Base-by-base conservation (phyloP, 2,329 filamentous ascomycete species). In the Elsinoe perseae region DNA sequence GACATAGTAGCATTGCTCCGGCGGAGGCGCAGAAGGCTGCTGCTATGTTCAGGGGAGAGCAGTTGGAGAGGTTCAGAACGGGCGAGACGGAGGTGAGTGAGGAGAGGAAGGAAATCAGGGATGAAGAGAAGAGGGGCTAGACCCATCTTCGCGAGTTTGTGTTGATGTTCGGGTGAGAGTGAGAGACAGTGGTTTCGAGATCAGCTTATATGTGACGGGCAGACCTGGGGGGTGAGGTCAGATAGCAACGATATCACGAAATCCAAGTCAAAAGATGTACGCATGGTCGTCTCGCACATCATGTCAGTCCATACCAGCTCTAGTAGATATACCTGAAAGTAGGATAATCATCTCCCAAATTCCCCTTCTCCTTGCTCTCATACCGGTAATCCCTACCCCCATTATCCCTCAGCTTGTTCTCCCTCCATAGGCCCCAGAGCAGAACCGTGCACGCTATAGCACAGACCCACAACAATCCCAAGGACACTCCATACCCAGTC, bases 311-410 rank as follows among this genome's bases (percentile, higher is more conserved):
- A 8, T 14, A 3, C 38, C 14, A 18, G 3, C 6, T 36, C 28
- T 52, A 52, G 30, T 52, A 52, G 18, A 52, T 54, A 50, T 73
- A 74, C 59, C 66, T 69, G 60, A 70, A 73, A 56, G 73, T 61
- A 3, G 70, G 71, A 53, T 65, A 69, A 54, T 66, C 62, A 58
- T 73, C 69, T 0, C 71, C 70, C 67, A 72, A 66, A 54, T 64
- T 65, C 42, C 66, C 64, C 44, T 72, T 55, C 57, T 73, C 62
- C 23, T 65, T 64, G 25, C 71, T 66, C 2, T 64, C 67, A 60
- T 64, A 61, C 25, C 68, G 64, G 28, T 69, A 68, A 3, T 69
- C 69, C 57, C 70, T 69, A 2, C 64, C 62, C 25, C 69, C 58
- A 42, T 62, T 61, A 36, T 66, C 69, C 34, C 68, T 65, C 56